Evolutionary conservation across 1,284 basidiomycete genomes (phyloP).

Genomic region (Cryptococcus deneoformans): DNA sequence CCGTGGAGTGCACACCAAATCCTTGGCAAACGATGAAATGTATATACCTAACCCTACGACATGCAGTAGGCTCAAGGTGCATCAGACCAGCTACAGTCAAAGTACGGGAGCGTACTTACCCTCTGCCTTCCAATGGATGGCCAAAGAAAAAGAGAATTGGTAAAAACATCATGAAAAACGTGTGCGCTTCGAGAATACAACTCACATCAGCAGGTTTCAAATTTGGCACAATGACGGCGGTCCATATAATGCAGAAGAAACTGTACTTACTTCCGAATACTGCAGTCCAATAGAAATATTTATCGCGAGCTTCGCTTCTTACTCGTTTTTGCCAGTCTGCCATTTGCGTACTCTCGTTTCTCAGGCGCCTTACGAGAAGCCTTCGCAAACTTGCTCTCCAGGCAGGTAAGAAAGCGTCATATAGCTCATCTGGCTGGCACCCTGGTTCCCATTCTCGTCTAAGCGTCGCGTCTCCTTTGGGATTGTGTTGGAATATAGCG

Average conservation of each 20-base stretch:
- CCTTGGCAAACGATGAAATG: constrained; percentile 78
- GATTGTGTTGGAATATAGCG: constrained; percentile 23
- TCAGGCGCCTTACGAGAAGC: constrained; percentile 59
- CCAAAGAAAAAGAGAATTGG: constrained; percentile 89
- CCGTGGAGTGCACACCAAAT: constrained; percentile 84
- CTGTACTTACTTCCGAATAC: constrained; percentile 62
- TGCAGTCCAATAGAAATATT: constrained; percentile 87
- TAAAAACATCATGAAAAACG: constrained; percentile 88
- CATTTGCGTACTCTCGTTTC: constrained; percentile 64
- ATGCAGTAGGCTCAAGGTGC: constrained; percentile 58
- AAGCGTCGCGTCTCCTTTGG: constrained; percentile 15
- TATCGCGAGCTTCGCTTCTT: constrained; percentile 70
- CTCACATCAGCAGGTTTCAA: background rate
- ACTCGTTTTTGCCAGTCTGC: constrained; percentile 66
- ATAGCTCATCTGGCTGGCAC: constrained; percentile 55
- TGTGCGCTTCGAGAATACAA: constrained; percentile 58
- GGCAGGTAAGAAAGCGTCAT: constrained; percentile 60
- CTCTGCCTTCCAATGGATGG: constrained; percentile 54
- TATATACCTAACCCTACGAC: constrained; percentile 81
- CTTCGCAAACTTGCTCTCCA: constrained; percentile 69
- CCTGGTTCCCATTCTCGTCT: constrained; percentile 41
- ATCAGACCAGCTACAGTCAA: background rate
- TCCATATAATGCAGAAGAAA: background rate
- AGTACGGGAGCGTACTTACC: constrained; percentile 54
- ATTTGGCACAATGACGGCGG: background rate